A percentile compares a stretch with the other conserved stretches of the same genome.
Conservation (phyloP, 768 basidiomycete genomes). For the Lentinula boryana region DNA sequence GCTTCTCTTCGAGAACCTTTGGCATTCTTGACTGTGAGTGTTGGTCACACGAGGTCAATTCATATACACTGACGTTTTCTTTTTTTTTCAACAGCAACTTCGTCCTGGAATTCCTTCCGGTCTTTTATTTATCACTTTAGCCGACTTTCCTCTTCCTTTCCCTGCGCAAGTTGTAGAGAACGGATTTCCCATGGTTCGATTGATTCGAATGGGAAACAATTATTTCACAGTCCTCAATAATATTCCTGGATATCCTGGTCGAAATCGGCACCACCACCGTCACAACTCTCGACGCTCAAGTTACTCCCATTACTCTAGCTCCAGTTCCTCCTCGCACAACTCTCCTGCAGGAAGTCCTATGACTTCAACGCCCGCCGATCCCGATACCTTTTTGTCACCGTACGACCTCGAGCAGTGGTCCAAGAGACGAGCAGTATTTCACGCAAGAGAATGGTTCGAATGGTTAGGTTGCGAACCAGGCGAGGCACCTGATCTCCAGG, state of each 20-base stretch:
- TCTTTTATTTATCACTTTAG: slow-evolving; percentile 52
- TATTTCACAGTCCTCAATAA: slow-evolving; percentile 45
- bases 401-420: slow-evolving; percentile 53
- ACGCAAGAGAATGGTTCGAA: slow-evolving; percentile 58
- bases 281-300: neutral
- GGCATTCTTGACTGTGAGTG: slow-evolving; percentile 35
- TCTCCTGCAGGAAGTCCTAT: neutral
- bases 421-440: slow-evolving; percentile 41
- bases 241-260: slow-evolving; percentile 3
- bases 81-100: slow-evolving; percentile 40
- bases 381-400: neutral
- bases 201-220: slow-evolving; percentile 45
- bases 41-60: neutral
- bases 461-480: slow-evolving; percentile 58
- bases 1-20: slow-evolving; percentile 33
- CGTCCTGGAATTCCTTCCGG: slow-evolving; percentile 48
- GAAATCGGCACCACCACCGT: neutral
- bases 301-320: neutral
- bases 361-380: neutral
- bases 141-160: slow-evolving; percentile 37
- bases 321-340: neutral
- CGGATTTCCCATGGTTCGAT: slow-evolving; percentile 56
- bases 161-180: slow-evolving; percentile 40
- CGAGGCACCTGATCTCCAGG: slow-evolving; percentile 11
- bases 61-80: slow-evolving; percentile 1